Evolutionary conservation across 345 rosid species (phyloP), one percentile per base, ranked within the genome.

Genomic region (Mallotus nudiflorus): DNA sequence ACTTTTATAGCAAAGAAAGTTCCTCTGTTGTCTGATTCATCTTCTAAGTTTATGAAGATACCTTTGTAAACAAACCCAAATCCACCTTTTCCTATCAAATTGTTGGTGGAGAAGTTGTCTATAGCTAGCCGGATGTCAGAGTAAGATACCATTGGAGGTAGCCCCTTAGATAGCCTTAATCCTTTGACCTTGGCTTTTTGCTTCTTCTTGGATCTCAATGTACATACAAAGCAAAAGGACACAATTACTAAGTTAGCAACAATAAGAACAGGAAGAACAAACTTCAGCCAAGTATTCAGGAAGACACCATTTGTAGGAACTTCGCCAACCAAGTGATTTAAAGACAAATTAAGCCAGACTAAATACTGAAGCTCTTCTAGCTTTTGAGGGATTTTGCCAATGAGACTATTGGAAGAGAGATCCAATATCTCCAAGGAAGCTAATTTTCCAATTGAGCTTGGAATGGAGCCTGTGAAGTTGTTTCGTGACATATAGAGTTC

Each of bases 381-480:
- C 57, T 71, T 50, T 68, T 62, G 5, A 18, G 65, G 62, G 56
- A 54, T 35, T 52, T 28, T 25, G 37, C 68, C 71, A 33, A 6
- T 33, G 37, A 33, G 37, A 33, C 37, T 33, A 33, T 33, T 33
- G 6, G 37, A 33, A 33, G 37, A 18, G 56, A 44, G 39, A 54
- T 68, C 63, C 61, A 9, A 61, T 49, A 4, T 33, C 60, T 50
- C n/a, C n/a, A 52, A 65, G 6, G 45, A 65, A 40, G 56, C 56
- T 29, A 68, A 62, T 19, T 68, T 11, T 52, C 65, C 58, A 9
- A 74, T 14, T 42, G 67, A 16, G 28, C 20, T 29, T 0, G 78
- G 78, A 7, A 74, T 62, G 13, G 59, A 39, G 18, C 73, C 65
- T 15, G 68, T 54, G 10, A 74, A 24, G 42, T 74, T 62, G 69